Base-by-base conservation (phyloP, 2,329 filamentous ascomycete species). In the Beauveria medogensis region DNA sequence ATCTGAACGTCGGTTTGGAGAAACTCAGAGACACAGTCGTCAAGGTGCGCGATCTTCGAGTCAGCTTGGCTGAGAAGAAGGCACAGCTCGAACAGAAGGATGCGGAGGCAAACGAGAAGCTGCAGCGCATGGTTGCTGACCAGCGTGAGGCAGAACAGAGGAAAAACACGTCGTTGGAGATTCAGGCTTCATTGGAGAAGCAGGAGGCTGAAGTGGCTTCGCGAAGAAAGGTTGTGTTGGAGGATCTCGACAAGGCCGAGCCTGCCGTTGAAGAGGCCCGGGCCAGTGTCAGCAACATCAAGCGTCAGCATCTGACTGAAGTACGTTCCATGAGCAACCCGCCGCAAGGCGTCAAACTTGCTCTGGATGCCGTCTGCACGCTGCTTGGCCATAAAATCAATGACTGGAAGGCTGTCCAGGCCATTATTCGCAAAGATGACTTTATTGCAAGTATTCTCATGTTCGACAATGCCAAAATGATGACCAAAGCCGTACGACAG, bases 391-490 rank as follows among this genome's bases (percentile, higher is more conserved):
- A 97, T 77, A 94, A 89, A 73, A 88, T 91, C 63, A 84, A 87
- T 62, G 91, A 90, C 71, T 99, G 94, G 94, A 96, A 92, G 78
- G 87, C 85, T 14, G 91, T 97, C 63, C 90, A 95, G 73, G 87
- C 83, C 57, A 89, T 97, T 64, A 86, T 99, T 63, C 90, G 93
- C 68, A 86, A 86, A 61, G 94, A 97, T 69, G 93, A 97, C 71
- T 99, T 99, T 75, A 97, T 99, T 74, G 90, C 92, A 54, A 97
- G 91, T 75, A 99, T 99, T 69, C 90, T 97, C 73, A 92, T 91
- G 73, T 99, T 97, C 71, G 90, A 97, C 78, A 99, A 97, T 70
- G 92, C 94, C 74, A 87, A 82, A 72, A 89, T 94, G 74, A 97
- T 99, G 93, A 99, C 93, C 18, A 88, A 86, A 68, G 77, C 78